A percentile compares a stretch with the other conserved stretches of the same genome.
phyloP scores from a whole-genome alignment of 495 filamentous ascomycete genomes.

The Clohesyomyces aquaticus region DNA sequence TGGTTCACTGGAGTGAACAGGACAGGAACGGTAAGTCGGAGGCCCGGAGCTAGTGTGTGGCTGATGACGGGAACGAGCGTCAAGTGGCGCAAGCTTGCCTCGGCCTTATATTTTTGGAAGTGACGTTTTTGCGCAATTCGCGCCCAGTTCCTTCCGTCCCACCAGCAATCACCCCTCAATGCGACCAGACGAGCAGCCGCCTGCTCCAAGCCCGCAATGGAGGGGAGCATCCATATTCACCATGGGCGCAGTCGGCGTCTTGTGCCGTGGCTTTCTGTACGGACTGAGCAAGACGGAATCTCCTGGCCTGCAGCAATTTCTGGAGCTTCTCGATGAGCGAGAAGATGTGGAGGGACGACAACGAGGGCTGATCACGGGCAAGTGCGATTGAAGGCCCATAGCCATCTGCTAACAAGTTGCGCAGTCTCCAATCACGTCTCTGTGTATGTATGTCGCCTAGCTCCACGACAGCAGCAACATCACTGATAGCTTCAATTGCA shows the following conservation, averaged over 20 bases:
- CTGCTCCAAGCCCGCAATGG: constrained; percentile 41
- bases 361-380: constrained; percentile 86
- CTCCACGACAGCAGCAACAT: neutral
- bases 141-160: constrained; percentile 3
- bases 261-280: constrained; percentile 47
- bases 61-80: too few relatives aligned
- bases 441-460: constrained; percentile 71
- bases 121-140: constrained; percentile 17
- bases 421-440: constrained; percentile 92
- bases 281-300: constrained; percentile 56
- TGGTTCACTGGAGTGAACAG: too few relatives aligned
- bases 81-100: constrained; percentile 17
- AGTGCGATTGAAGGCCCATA: constrained; percentile 15
- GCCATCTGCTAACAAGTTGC: neutral
- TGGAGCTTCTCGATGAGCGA: constrained; percentile 73
- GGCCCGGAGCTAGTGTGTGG: neutral
- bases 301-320: constrained; percentile 72
- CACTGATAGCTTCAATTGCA: constrained; percentile 45
- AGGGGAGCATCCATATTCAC: constrained; percentile 40
- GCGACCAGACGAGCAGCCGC: constrained; percentile 40
- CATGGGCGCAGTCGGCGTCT: constrained; percentile 43
- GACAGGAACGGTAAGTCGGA: too few relatives aligned
- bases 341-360: constrained; percentile 68
- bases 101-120: neutral
- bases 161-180: constrained; percentile 25